These are phyloP conservation scores for Lenwebbia sp. DNA, from an alignment of 345 rosid species.

Conservation along the genomic window DNA sequence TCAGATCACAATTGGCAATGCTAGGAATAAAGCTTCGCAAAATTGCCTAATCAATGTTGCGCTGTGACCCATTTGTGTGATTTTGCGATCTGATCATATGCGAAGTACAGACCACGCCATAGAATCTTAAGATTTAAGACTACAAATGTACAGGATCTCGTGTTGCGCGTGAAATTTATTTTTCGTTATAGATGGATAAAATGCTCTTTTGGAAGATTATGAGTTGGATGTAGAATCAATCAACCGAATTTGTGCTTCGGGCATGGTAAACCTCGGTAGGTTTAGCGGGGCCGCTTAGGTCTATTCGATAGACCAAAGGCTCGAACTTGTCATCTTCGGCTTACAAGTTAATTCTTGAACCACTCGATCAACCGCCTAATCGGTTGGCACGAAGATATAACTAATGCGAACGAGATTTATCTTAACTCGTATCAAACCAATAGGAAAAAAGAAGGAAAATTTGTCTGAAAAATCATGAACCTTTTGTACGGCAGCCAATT, in stretches of 20 bases:
- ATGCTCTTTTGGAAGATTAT: too few species aligned
- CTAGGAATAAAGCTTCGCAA: background rate
- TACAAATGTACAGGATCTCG: too few species aligned
- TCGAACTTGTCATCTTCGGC: background rate
- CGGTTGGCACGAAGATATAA: accelerated
- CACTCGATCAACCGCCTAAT: background rate
- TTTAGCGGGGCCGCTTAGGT: background rate
- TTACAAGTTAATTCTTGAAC: background rate
- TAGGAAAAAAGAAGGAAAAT: background rate
- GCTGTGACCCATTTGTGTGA: background rate
- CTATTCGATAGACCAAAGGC: background rate
- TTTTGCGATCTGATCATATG: background rate
- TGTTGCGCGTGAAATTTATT: too few species aligned
- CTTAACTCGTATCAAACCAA: too few species aligned
- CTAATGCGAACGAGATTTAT: too few species aligned
- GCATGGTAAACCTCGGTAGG: background rate
- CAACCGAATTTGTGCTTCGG: background rate
- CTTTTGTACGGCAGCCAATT: too few species aligned
- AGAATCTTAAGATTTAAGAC: background rate
- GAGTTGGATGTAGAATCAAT: too few species aligned
- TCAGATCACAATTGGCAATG: background rate
- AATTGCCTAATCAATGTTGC: background rate
- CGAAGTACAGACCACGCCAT: background rate
- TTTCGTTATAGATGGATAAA: too few species aligned
- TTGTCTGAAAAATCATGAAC: too few species aligned